These are phyloP conservation scores for Colletotrichum truncatum DNA, from an alignment of 2,329 filamentous ascomycete genomes.

Conservation along the genomic window DNA sequence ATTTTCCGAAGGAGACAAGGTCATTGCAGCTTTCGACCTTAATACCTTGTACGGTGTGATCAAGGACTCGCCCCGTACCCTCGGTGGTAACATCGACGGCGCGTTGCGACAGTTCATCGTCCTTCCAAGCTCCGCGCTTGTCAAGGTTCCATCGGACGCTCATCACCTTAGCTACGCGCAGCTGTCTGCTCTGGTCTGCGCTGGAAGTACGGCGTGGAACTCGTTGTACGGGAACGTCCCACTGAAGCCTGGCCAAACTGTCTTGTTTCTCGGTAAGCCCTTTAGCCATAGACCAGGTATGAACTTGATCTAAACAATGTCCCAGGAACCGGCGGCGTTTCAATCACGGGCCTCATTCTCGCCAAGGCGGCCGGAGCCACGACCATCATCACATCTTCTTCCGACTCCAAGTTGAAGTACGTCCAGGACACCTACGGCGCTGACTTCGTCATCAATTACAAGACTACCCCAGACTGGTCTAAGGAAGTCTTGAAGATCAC, in stretches of 20 bases:
- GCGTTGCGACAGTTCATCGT: constrained; percentile 51
- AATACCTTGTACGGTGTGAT: constrained; percentile 37
- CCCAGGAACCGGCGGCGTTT: constrained; percentile 59
- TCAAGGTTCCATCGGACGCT: constrained; percentile 48
- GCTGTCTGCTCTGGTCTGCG: constrained; percentile 50
- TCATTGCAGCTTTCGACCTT: constrained; percentile 38
- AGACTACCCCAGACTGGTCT: constrained; percentile 52
- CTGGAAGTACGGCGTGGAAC: constrained; percentile 59
- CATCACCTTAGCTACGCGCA: constrained; percentile 42
- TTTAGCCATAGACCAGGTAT: too few relatives aligned
- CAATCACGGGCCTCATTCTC: constrained; percentile 52
- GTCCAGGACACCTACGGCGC: constrained; percentile 49
- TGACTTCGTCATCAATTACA: constrained; percentile 59
- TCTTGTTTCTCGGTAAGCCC: constrained; percentile 43
- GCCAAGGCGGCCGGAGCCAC: constrained; percentile 54
- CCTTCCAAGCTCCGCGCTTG: constrained; percentile 47
- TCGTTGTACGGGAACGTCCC: constrained; percentile 52
- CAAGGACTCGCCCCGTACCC: constrained; percentile 32
- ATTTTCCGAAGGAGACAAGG: constrained; percentile 42
- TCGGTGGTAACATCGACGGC: constrained; percentile 45
- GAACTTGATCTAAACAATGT: too few relatives aligned
- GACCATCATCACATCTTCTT: constrained; percentile 60
- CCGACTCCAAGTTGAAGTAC: constrained; percentile 53
- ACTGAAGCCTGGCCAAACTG: constrained; percentile 49
- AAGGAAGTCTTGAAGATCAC: constrained; percentile 54